Base-by-base conservation (phyloP, 1,139 yeast species). In the Lipomyces yarrowii region DNA sequence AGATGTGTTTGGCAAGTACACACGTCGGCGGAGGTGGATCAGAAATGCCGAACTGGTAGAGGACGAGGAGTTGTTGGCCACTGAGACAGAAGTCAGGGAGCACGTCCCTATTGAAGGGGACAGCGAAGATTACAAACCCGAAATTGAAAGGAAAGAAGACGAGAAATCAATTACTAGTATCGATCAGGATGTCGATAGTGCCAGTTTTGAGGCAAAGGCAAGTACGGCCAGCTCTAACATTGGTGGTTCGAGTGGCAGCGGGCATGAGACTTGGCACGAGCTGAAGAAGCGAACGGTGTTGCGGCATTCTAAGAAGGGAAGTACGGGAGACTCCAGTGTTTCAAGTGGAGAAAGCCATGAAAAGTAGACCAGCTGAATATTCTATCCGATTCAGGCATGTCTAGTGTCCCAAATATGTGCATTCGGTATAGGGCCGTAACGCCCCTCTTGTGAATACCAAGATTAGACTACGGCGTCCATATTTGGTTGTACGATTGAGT, bases 21-120 rank as follows among this genome's bases (percentile, higher is more conserved):
- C 99, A 7, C 84, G 99, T 77, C 85, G 97, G 76, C 85, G 99
- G 79, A 83, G 98, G 76, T 94, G 99, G 99, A 86, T 93, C 35
- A 84, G 98, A 72, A 91, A 96, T 0, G 99, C 98, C 0, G 97
- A 92, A 77, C 83, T 93, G 73, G 87, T 90, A 23, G 67, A 65
- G 53, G 67, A 65, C 32, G 67, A 65, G 30, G 64, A 63, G 55
- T 18, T 63, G 55, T 52, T 64, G 23, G 64, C 61, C 18, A 62
- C 37, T 18, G 68, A 65, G 46, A 46, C 53, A 5, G 67, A 59
- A 32, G 64, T 52, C 11, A 8, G 52, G 10, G 48, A 54, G 6
- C 63, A 56, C 55, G 59, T 21, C 8, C 62, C 64, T 3, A 39
- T 59, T 21, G 61, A 42, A 6, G 68, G 64, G 15, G 66, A 55